Conservation (phyloP, 2,329 filamentous ascomycete species). For the Penicillium paneum region DNA sequence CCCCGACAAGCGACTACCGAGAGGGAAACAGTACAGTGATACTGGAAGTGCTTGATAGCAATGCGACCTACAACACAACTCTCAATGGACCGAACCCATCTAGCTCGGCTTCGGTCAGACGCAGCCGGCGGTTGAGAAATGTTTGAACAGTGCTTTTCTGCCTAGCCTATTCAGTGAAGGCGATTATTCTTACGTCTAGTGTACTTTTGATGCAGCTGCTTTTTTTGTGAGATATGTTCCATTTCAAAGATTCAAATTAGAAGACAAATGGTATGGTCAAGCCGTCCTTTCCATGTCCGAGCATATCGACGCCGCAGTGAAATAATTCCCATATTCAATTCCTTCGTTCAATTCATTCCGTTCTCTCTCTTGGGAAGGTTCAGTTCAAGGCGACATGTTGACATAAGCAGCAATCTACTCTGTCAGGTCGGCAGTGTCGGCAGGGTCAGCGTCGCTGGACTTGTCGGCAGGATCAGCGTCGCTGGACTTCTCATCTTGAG, state of each 20-base stretch:
- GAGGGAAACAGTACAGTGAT: not conserved
- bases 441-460: not conserved
- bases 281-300: not conserved
- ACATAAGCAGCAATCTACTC: not conserved
- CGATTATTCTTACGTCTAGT: not conserved
- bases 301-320: not conserved
- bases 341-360: not conserved
- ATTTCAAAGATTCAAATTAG: not conserved
- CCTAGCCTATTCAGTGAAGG: not conserved
- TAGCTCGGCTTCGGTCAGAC: not conserved
- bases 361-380: not conserved
- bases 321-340: no score
- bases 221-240: not conserved
- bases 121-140: not conserved
- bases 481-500: not conserved
- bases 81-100: slow-evolving; percentile 1
- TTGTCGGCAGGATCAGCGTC: not conserved
- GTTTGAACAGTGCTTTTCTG: not conserved
- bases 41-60: not conserved
- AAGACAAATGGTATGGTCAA: not conserved
- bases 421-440: not conserved
- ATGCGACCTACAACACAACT: not conserved
- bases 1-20: not conserved
- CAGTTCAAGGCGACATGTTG: not conserved
- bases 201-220: not conserved